These are phyloP conservation scores for Larix kaempferi DNA, from an alignment of 75 land plant genomes.

Conservation along the genomic window DNA sequence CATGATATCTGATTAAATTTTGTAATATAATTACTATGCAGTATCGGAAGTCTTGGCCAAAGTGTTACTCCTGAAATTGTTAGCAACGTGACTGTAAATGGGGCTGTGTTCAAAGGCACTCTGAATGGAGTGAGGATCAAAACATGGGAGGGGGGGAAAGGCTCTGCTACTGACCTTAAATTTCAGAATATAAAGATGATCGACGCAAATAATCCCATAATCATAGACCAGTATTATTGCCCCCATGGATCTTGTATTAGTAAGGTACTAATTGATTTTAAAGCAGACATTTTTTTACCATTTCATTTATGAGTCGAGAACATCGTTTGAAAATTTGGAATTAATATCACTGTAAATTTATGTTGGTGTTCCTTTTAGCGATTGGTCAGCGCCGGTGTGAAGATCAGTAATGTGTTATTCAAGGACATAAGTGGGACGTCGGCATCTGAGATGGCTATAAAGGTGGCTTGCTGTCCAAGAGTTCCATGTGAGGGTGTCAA, in stretches of 20 bases:
- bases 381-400: slow-evolving; percentile 11
- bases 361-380: too few species aligned
- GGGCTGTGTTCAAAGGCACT: neutral
- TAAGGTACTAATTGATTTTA: too few species aligned
- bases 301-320: too few species aligned
- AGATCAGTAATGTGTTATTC: slow-evolving; percentile 46
- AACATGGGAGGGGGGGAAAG: slow-evolving; percentile 10
- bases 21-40: too few species aligned
- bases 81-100: neutral
- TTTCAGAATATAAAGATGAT: slow-evolving; percentile 12
- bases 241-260: neutral
- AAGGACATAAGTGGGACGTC: slow-evolving; percentile 60
- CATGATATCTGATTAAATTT: too few species aligned
- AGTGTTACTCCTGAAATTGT: too few species aligned
- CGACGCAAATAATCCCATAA: neutral
- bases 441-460: slow-evolving; percentile 35
- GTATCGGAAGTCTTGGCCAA: too few species aligned
- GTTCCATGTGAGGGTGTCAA: too few species aligned
- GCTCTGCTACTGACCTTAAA: neutral
- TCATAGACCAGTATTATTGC: slow-evolving; percentile 18
- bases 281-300: too few species aligned
- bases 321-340: too few species aligned
- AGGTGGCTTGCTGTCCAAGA: slow-evolving; percentile 43
- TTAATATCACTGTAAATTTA: too few species aligned
- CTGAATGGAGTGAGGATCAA: neutral